Percentiles rank a stretch among this genome's conserved stretches.
phyloP scores from a whole-genome alignment of 202 grass and related monocot species.

The Sporobolus alterniflorus region DNA sequence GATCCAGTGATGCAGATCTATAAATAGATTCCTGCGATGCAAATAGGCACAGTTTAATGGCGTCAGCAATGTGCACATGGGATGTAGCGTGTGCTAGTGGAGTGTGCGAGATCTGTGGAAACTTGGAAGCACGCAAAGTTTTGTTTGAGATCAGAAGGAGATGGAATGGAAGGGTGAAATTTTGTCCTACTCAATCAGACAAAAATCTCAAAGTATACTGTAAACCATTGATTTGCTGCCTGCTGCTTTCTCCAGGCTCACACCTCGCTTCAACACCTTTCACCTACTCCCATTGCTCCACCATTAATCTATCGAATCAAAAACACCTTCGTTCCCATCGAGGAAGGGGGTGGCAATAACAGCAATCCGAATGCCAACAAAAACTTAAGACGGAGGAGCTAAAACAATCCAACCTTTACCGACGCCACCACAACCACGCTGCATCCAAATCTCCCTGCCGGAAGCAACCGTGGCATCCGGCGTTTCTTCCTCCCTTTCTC shows the following conservation, averaged over 20 bases:
- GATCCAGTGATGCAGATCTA: neutral
- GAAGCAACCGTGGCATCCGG: constrained; percentile 50
- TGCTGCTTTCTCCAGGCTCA: neutral
- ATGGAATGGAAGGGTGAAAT: neutral
- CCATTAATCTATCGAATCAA: constrained; percentile 39
- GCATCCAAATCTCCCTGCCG: constrained; percentile 47
- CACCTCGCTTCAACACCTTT: constrained; percentile 19
- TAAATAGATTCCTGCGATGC: neutral
- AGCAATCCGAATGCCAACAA: neutral
- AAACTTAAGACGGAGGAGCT: constrained; percentile 17
- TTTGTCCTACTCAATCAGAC: constrained; percentile 18
- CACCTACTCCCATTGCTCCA: constrained; percentile 44
- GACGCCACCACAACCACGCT: constrained; percentile 38
- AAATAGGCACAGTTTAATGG: neutral
- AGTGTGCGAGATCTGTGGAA: neutral
- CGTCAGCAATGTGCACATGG: neutral
- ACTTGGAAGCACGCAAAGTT: neutral
- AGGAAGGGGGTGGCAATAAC: constrained; percentile 9
- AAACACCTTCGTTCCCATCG: constrained; percentile 28
- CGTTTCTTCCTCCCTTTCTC: constrained; percentile 7
- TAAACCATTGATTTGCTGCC: too few relatives aligned
- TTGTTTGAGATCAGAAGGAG: neutral
- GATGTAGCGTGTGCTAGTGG: neutral
- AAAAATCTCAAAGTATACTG: constrained; percentile 25
- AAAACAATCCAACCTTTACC: constrained; percentile 19